Conservation (phyloP, 148 eudicot species). For the Gaultheria prostrata region DNA sequence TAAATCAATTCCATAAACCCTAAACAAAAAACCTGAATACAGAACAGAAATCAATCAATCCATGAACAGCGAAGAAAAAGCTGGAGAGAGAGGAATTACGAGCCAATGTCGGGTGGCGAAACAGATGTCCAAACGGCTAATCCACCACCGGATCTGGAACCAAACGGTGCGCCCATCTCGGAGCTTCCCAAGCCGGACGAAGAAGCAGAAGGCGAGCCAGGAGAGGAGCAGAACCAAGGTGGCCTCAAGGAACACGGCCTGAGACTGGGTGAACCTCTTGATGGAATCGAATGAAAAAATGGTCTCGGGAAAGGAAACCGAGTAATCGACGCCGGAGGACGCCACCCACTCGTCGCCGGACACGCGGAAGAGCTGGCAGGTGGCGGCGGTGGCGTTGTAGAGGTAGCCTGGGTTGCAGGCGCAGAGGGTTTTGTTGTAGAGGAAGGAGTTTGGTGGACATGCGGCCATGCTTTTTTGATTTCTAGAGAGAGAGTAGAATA, state of each 20-base stretch:
- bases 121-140: conserved; percentile 74
- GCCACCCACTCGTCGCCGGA: conserved; percentile 33
- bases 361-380: conserved; percentile 44
- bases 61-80: not conserved
- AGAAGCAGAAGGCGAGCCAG: conserved; percentile 69
- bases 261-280: conserved; percentile 76
- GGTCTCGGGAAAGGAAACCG: conserved; percentile 51
- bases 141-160: conserved; percentile 91
- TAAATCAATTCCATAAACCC: no score
- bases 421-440: conserved; percentile 61
- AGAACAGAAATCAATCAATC: not conserved
- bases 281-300: conserved; percentile 67
- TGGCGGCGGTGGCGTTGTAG: conserved; percentile 40
- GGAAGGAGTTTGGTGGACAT: conserved; percentile 50
- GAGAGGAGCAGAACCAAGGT: conserved; percentile 47
- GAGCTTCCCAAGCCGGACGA: conserved; percentile 50
- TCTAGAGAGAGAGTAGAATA: not conserved
- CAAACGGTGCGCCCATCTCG: conserved; percentile 61
- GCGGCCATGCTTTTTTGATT: not conserved
- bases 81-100: conserved; percentile 26
- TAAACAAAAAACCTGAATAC: not conserved
- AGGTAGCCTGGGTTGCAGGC: conserved; percentile 73
- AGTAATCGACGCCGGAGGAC: conserved; percentile 63
- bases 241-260: conserved; percentile 77
- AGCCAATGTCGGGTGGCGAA: conserved; percentile 96